These are phyloP conservation scores for Balakata baccata DNA, from an alignment of 345 rosid genomes.

Conservation along the genomic window DNA sequence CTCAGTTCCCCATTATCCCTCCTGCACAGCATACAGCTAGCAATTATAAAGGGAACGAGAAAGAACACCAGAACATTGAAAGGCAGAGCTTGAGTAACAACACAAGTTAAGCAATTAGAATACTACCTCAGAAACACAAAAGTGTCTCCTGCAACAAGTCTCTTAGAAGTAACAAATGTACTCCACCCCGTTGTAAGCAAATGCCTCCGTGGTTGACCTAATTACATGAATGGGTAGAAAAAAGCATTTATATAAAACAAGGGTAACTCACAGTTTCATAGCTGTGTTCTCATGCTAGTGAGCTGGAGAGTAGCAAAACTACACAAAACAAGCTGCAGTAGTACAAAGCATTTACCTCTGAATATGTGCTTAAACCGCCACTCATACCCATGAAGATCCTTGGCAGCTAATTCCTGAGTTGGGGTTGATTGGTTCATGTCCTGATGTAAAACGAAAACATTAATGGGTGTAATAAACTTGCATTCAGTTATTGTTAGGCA, in stretches of 20 bases:
- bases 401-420: constrained; percentile 86
- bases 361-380: constrained; percentile 96
- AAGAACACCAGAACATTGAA: constrained; percentile 3
- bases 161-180: constrained; percentile 84
- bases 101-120: constrained; percentile 10
- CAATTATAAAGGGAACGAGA: constrained; percentile 1
- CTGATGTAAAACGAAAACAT: constrained; percentile 31
- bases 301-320: not conserved
- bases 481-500: not conserved
- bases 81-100: constrained; percentile 8
- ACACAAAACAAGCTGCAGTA: not conserved
- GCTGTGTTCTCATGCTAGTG: not conserved
- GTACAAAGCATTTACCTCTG: constrained; percentile 49
- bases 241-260: not conserved
- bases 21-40: constrained; percentile 27
- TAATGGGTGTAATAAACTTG: not conserved
- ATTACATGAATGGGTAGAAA: not conserved
- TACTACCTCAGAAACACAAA: constrained; percentile 80
- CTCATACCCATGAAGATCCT: constrained; percentile 84
- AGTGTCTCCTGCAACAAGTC: constrained; percentile 81
- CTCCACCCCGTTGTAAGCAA: constrained; percentile 96
- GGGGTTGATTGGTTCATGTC: constrained; percentile 88
- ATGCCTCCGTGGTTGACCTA: constrained; percentile 94
- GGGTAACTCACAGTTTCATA: not conserved
- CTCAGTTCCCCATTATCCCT: constrained; percentile 69